Evolutionary conservation across 2,329 filamentous ascomycete genomes (phyloP).

Genomic region (Nemania sp.): DNA sequence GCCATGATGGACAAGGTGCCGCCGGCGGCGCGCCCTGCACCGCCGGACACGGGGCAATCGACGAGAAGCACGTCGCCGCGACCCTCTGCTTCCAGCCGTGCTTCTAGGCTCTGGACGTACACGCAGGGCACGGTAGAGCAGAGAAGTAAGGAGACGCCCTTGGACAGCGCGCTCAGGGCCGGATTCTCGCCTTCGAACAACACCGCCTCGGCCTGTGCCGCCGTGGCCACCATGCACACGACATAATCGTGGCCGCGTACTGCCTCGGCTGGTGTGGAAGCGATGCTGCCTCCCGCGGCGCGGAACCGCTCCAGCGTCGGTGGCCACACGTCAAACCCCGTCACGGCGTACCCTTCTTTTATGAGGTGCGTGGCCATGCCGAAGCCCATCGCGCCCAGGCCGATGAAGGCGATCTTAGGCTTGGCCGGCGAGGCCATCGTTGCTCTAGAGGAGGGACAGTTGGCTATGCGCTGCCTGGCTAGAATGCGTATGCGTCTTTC

Average conservation of each 20-base stretch:
- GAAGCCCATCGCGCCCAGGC: constrained; percentile 80
- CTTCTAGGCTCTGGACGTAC: constrained; percentile 64
- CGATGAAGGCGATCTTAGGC: constrained; percentile 64
- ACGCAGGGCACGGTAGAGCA: constrained; percentile 72
- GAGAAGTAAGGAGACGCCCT: constrained; percentile 64
- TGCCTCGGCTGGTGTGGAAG: constrained; percentile 62
- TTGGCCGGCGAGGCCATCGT: constrained; percentile 38
- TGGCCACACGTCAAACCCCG: constrained; percentile 71
- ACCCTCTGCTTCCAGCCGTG: constrained; percentile 56
- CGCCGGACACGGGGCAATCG: constrained; percentile 74
- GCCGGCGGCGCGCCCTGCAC: constrained; percentile 67
- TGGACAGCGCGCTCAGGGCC: constrained; percentile 54
- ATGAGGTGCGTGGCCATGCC: constrained; percentile 78
- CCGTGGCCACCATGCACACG: constrained; percentile 76
- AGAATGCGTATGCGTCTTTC: neutral
- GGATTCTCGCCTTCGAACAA: constrained; percentile 63
- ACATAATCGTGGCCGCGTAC: constrained; percentile 63
- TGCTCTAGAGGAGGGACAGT: neutral
- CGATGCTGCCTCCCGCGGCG: constrained; percentile 62
- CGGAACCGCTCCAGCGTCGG: constrained; percentile 69
- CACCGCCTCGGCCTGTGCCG: constrained; percentile 67
- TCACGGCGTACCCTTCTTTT: constrained; percentile 66
- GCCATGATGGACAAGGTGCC: constrained; percentile 79
- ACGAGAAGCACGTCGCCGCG: constrained; percentile 68
- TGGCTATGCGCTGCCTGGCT: neutral